phyloP scores from a whole-genome alignment of 1,139 yeast species.

The Geotrichum citri-aurantii region DNA sequence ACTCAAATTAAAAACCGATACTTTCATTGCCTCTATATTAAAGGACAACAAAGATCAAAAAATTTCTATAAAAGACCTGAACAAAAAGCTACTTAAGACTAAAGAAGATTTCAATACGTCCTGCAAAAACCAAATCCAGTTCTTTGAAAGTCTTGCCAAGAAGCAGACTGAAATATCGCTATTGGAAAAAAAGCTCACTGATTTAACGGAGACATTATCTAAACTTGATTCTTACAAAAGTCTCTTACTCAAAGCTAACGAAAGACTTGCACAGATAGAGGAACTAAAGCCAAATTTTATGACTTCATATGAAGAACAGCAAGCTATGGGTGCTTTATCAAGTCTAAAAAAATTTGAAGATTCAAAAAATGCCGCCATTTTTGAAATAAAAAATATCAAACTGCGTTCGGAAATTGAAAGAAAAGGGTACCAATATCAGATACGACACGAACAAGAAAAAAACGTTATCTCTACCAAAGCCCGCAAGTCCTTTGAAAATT shows the following conservation, averaged over 20 bases:
- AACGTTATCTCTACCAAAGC: not conserved
- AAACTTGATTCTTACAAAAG: not conserved
- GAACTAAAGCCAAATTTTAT: not conserved
- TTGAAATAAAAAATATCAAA: not conserved
- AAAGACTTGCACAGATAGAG: not conserved
- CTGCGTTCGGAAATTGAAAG: not conserved
- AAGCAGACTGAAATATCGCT: not conserved
- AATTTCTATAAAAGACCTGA: not conserved
- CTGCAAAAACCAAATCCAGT: not conserved
- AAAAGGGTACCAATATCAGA: not conserved
- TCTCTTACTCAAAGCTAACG: slow-evolving; percentile 1
- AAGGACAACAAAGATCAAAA: not conserved
- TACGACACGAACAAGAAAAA: not conserved
- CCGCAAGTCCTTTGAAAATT: not conserved
- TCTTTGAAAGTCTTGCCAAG: not conserved
- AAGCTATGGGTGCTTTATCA: not conserved
- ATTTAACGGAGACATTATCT: not conserved
- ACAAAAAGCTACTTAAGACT: not conserved
- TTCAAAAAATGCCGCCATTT: not conserved
- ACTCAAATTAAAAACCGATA: not conserved
- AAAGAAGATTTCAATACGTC: not conserved
- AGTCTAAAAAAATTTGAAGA: not conserved
- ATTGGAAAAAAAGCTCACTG: not conserved
- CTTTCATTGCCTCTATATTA: not conserved
- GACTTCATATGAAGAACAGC: not conserved